Base-by-base conservation (phyloP, 2,329 filamentous ascomycete species). In the Septoria linicola region DNA sequence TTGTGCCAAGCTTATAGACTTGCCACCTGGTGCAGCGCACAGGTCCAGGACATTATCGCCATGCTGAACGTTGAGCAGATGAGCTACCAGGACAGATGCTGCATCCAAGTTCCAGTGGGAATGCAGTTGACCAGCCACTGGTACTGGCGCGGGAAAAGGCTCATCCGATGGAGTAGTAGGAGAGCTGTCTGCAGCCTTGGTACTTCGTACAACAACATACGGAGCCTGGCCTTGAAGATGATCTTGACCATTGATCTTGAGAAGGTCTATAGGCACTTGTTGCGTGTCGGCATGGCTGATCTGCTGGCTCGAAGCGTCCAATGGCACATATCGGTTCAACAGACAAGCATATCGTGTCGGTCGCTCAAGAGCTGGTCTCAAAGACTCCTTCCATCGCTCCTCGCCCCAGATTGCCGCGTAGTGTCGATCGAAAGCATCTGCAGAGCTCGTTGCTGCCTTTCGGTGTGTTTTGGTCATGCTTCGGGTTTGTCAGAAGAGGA, bases 1-100 rank as follows among this genome's bases (percentile, higher is more conserved):
- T 43, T 72, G 68, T 1, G 66, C 59, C 21, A 71, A 52, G 2
- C 62, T 59, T 17, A 72, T 55, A 4, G 68, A 69, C 32, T 71
- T 71, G 27, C 66, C 68, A 41, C 68, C 65, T 25, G 70, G 69
- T 1, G 70, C 69, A 4, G 71, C 71, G 49, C 72, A 73, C 8
- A 73, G 62, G 42, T 74, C 72, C 11, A 74, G 60, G 4, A 73
- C 63, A 17, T 66, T 65, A 42, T 73, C 66, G 8, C 68, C 65
- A 2, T 70, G 67, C 34, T 61, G 59, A 7, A 68, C 63, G 34
- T 62, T 56, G 2, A 73, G 66, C 3, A 73, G 40, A 21, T 58
- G 57, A 4, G 68, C 68, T n/a, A 57, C 66, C 7, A 71, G 66
- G n/a, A 60, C 65, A 20, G 70, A 67, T 10, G 65, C 66, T 14